Conservation (phyloP, 2,329 filamentous ascomycete species). For the Leptographium radiaticola region DNA sequence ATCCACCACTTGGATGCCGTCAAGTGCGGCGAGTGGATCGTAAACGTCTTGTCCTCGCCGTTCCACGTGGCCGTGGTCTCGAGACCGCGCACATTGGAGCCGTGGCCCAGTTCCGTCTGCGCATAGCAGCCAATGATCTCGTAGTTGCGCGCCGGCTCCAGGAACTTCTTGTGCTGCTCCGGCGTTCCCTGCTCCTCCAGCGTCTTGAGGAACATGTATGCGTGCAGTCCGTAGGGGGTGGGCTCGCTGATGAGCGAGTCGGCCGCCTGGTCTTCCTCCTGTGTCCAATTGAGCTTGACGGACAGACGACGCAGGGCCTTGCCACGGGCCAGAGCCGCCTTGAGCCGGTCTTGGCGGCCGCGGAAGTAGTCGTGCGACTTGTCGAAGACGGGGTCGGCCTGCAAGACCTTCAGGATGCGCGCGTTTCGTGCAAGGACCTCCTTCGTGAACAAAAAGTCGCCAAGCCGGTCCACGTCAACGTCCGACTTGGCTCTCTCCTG, state of each 20-base stretch:
- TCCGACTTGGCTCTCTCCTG: slow-evolving; percentile 55
- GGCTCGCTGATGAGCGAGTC: slow-evolving; percentile 61
- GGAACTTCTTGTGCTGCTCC: slow-evolving; percentile 61
- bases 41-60: slow-evolving; percentile 59
- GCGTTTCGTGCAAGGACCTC: slow-evolving; percentile 47
- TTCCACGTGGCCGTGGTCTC: slow-evolving; percentile 67
- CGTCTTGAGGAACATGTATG: slow-evolving; percentile 39
- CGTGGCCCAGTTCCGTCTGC: slow-evolving; percentile 69
- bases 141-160: slow-evolving; percentile 55
- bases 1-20: slow-evolving; percentile 81
- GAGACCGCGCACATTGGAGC: slow-evolving; percentile 61
- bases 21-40: slow-evolving; percentile 57
- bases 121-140: slow-evolving; percentile 68
- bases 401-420: slow-evolving; percentile 49
- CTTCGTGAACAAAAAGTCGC: slow-evolving; percentile 56
- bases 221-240: slow-evolving; percentile 58
- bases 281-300: slow-evolving; percentile 52
- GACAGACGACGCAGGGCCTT: slow-evolving; percentile 58
- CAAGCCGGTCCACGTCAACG: slow-evolving; percentile 53
- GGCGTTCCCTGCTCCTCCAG: slow-evolving; percentile 58
- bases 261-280: slow-evolving; percentile 50
- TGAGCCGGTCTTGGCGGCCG: slow-evolving; percentile 54
- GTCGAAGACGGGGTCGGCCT: slow-evolving; percentile 58
- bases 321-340: slow-evolving; percentile 54
- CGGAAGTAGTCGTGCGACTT: slow-evolving; percentile 68